phyloP scores from a whole-genome alignment of 768 basidiomycete genomes.

The Tricholomella constricta region DNA sequence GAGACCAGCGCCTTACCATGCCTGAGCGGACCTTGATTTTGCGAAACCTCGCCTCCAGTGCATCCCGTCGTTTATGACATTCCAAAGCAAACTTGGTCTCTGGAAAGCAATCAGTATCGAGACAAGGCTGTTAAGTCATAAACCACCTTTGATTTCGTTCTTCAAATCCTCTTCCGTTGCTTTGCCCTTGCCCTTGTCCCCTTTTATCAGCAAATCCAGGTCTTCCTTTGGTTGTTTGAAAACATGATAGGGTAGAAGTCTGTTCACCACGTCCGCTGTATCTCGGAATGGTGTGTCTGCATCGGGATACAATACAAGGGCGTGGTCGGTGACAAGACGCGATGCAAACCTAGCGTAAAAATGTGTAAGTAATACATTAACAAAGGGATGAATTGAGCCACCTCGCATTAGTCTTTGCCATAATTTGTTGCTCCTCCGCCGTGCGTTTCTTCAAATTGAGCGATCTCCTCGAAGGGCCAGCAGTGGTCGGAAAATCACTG shows the following conservation, averaged over 20 bases:
- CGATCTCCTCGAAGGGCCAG: constrained; percentile 21
- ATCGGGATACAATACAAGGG: constrained; percentile 61
- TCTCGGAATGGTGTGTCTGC: constrained; percentile 70
- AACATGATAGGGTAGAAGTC: constrained; percentile 79
- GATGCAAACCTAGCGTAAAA: constrained; percentile 48
- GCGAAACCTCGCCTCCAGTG: constrained; percentile 60
- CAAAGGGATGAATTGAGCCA: constrained; percentile 16
- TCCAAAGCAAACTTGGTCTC: constrained; percentile 73
- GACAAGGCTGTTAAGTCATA: neutral
- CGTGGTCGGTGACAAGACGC: constrained; percentile 64
- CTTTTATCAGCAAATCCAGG: constrained; percentile 34
- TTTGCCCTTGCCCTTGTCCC: constrained; percentile 65
- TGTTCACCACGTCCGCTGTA: constrained; percentile 61
- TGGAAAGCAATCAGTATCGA: constrained; percentile 27
- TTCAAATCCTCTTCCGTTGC: constrained; percentile 45
- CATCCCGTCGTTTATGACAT: constrained; percentile 59
- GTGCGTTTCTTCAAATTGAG: constrained; percentile 39
- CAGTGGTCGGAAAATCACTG: constrained; percentile 10
- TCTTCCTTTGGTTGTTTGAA: constrained; percentile 78
- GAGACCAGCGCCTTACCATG: constrained; percentile 45
- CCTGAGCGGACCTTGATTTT: constrained; percentile 54
- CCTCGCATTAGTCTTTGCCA: constrained; percentile 51
- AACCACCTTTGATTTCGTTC: constrained; percentile 54
- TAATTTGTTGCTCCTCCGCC: constrained; percentile 53
- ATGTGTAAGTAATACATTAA: neutral